These are phyloP conservation scores for Gryganskiella cystojenkinii DNA, from an alignment of 192 early-diverging fungal species.

Conservation along the genomic window DNA sequence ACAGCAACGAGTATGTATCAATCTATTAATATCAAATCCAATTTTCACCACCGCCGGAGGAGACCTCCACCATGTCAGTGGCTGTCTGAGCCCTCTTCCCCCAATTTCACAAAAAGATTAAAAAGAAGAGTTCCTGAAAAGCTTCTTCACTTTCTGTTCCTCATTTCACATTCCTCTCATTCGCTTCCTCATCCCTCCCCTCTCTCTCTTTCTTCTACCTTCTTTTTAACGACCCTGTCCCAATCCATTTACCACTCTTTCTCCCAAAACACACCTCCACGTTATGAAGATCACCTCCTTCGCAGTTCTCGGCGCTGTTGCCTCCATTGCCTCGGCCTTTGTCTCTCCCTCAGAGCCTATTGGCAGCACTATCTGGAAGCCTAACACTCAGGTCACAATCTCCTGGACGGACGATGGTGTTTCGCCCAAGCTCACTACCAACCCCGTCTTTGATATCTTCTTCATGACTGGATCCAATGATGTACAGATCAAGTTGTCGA, in stretches of 20 bases:
- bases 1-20: too few species aligned
- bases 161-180: slow-evolving; percentile 6
- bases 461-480: slow-evolving; percentile 36
- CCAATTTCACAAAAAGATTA: too few species aligned
- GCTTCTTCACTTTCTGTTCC: slow-evolving; percentile 1
- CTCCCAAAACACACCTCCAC: neutral
- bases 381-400: slow-evolving; percentile 34
- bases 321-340: slow-evolving; percentile 33
- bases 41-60: too few species aligned
- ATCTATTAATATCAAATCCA: too few species aligned
- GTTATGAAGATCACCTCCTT: slow-evolving; percentile 2
- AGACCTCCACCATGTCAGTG: too few species aligned
- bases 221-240: neutral
- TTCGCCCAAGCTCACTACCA: slow-evolving; percentile 9
- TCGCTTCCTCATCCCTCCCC: neutral
- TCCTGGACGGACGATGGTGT: slow-evolving; percentile 20
- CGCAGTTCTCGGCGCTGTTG: slow-evolving; percentile 18
- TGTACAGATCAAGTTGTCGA: slow-evolving; percentile 11
- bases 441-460: slow-evolving; percentile 36
- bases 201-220: neutral
- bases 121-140: neutral
- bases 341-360: slow-evolving; percentile 36
- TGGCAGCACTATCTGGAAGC: slow-evolving; percentile 17
- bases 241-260: neutral
- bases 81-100: too few species aligned